These are phyloP conservation scores for Clavispora santaluciae DNA, from an alignment of 805 yeast genomes.

Conservation along the genomic window DNA sequence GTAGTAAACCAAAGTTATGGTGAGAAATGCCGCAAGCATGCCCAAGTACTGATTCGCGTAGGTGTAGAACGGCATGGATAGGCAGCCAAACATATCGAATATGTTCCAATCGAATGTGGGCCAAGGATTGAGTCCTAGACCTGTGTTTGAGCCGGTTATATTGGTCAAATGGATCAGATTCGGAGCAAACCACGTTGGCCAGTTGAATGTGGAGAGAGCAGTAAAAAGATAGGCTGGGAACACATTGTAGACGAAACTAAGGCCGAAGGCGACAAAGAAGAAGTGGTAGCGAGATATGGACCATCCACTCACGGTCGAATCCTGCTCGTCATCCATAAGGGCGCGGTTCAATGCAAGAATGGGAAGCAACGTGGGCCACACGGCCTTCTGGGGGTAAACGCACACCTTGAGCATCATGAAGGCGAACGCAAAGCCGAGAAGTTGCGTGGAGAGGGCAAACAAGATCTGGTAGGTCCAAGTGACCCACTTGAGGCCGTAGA, in stretches of 20 bases:
- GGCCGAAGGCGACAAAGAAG: slow-evolving; percentile 27
- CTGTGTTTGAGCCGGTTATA: slow-evolving; percentile 32
- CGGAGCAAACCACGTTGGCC: slow-evolving; percentile 44
- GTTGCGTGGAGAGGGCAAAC: slow-evolving; percentile 51
- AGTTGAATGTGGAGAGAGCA: slow-evolving; percentile 36
- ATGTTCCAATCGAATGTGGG: slow-evolving; percentile 44
- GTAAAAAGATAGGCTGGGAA: slow-evolving; percentile 37
- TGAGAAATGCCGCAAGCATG: slow-evolving; percentile 26
- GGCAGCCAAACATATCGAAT: slow-evolving; percentile 32
- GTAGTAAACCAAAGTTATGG: slow-evolving; percentile 35
- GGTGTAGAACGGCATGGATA: slow-evolving; percentile 40
- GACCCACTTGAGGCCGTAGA: slow-evolving; percentile 42
- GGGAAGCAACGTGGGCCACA: slow-evolving; percentile 44
- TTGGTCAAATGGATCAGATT: slow-evolving; percentile 36
- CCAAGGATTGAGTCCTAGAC: slow-evolving; percentile 39
- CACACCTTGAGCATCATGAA: slow-evolving; percentile 56
- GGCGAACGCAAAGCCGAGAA: slow-evolving; percentile 64
- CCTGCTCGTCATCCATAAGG: slow-evolving; percentile 28
- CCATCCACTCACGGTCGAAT: slow-evolving; percentile 32
- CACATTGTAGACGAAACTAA: slow-evolving; percentile 40
- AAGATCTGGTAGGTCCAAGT: slow-evolving; percentile 50
- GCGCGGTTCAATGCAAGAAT: slow-evolving; percentile 41
- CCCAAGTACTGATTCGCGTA: slow-evolving; percentile 39
- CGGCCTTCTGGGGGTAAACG: slow-evolving; percentile 37
- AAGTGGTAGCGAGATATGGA: slow-evolving; percentile 38